Evolutionary conservation across 1,284 basidiomycete species (phyloP).

Genomic region (Tilletiopsis washingtonensis): DNA sequence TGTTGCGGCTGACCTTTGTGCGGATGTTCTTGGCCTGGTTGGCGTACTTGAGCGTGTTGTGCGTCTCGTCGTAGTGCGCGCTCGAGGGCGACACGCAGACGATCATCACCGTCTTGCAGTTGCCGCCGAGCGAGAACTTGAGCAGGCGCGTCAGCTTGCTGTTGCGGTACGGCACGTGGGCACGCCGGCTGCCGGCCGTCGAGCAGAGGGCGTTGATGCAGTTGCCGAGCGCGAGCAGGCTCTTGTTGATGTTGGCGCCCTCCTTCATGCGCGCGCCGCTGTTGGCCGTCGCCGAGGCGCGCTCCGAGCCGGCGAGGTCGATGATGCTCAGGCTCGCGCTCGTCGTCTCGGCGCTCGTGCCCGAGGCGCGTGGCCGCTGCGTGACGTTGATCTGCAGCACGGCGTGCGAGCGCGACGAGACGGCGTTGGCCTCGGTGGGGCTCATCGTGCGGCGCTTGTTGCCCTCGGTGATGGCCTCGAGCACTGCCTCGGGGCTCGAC

Average conservation of each 20-base stretch:
- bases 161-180: slow-evolving; percentile 45
- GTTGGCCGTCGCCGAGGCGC: slow-evolving; percentile 44
- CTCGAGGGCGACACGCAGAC: slow-evolving; percentile 46
- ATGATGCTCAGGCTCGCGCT: slow-evolving; percentile 47
- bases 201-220: slow-evolving; percentile 47
- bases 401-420: slow-evolving; percentile 42
- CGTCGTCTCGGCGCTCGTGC: slow-evolving; percentile 36
- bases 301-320: slow-evolving; percentile 44
- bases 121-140: slow-evolving; percentile 47
- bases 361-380: slow-evolving; percentile 40
- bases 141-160: slow-evolving; percentile 45
- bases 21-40: slow-evolving; percentile 47
- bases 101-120: slow-evolving; percentile 48
- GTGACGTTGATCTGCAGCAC: slow-evolving; percentile 47
- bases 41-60: slow-evolving; percentile 47
- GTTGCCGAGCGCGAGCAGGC: slow-evolving; percentile 44
- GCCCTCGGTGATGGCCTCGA: slow-evolving; percentile 44
- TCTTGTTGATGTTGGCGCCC: slow-evolving; percentile 48
- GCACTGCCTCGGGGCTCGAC: slow-evolving; percentile 36
- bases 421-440: slow-evolving; percentile 45
- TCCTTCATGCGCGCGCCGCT: slow-evolving; percentile 47
- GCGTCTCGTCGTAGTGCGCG: slow-evolving; percentile 46
- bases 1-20: slow-evolving; percentile 45
- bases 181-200: slow-evolving; percentile 20
- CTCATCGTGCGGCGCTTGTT: slow-evolving; percentile 43